Conservation (phyloP, 148 eudicot genomes). For the Salicornia ramosissima region DNA sequence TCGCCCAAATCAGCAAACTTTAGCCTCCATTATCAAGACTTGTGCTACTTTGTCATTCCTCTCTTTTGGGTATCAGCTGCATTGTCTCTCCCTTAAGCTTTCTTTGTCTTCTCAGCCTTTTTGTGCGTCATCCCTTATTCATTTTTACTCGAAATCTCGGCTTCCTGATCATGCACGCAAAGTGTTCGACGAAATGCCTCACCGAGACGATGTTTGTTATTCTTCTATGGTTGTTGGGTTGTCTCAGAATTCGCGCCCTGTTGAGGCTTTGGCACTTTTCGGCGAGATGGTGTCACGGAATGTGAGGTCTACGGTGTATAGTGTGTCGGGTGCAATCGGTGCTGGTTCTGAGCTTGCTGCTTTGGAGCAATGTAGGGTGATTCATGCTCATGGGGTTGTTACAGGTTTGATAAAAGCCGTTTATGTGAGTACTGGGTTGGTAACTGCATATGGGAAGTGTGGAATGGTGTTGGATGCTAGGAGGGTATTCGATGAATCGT, state of each 20-base stretch:
- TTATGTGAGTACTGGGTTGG: conserved; percentile 51
- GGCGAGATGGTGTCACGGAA: conserved; percentile 41
- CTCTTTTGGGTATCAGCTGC: conserved; percentile 47
- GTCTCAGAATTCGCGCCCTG: conserved; percentile 36
- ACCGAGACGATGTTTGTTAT: conserved; percentile 48
- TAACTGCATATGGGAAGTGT: conserved; percentile 67
- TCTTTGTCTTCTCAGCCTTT: conserved; percentile 27
- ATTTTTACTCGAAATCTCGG: conserved; percentile 39
- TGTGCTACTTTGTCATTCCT: conserved; percentile 34
- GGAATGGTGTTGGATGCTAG: conserved; percentile 54
- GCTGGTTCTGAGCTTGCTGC: conserved; percentile 49
- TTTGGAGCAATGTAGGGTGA: conserved; percentile 55
- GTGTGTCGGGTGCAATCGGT: conserved; percentile 54
- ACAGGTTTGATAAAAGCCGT: conserved; percentile 37
- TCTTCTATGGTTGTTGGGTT: conserved; percentile 56
- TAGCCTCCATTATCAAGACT: conserved; percentile 42
- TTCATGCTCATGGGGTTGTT: conserved; percentile 51
- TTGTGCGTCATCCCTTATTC: conserved; percentile 44
- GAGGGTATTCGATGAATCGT: conserved; percentile 43
- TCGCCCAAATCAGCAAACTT: conserved; percentile 48
- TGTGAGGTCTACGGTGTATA: conserved; percentile 41
- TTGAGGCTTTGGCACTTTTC: conserved; percentile 43
- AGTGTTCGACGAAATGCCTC: conserved; percentile 61
- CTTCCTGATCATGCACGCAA: conserved; percentile 35
- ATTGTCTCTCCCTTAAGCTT: conserved; percentile 35